A percentile compares a stretch with the other conserved stretches of the same genome.
phyloP scores from a whole-genome alignment of 228 moss, liverwort and hornwort genomes.

The Sphagnum fallax region DNA sequence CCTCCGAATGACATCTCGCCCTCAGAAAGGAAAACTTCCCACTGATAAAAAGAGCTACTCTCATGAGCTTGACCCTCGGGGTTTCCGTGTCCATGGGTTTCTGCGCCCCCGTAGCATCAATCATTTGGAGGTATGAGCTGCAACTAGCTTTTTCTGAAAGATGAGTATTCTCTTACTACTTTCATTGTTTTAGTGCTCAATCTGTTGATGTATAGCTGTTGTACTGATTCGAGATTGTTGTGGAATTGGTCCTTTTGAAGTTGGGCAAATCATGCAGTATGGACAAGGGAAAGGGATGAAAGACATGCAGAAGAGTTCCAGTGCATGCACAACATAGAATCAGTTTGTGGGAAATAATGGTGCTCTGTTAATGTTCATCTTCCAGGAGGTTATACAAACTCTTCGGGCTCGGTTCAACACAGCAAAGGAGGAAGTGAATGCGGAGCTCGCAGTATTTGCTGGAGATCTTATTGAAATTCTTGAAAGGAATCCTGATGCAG shows the following conservation, averaged over 20 bases:
- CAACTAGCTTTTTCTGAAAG: too few relatives aligned
- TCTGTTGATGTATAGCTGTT: too few relatives aligned
- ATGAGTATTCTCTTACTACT: not conserved
- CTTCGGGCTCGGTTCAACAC: constrained; percentile 79
- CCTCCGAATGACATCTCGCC: constrained; percentile 70
- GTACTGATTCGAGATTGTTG: too few relatives aligned
- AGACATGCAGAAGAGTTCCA: too few relatives aligned
- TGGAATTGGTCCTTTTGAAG: too few relatives aligned
- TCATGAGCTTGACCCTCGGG: constrained; percentile 91
- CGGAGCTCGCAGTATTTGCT: constrained; percentile 81
- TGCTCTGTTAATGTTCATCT: not conserved
- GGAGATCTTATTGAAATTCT: constrained; percentile 90
- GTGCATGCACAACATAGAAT: too few relatives aligned
- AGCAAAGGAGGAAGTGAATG: constrained; percentile 88
- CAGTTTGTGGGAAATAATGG: not conserved
- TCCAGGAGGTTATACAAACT: constrained; percentile 81
- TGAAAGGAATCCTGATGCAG: constrained; percentile 53
- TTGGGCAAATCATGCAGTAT: not conserved
- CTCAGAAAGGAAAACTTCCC: constrained; percentile 65
- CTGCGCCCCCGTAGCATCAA: constrained; percentile 69
- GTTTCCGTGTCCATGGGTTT: constrained; percentile 70
- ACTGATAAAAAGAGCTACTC: constrained; percentile 92
- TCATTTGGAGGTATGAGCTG: constrained; percentile 72
- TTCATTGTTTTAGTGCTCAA: not conserved
- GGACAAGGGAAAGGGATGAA: not conserved